Evolutionary conservation across 805 yeast species (phyloP).

Genomic region (Ogataea pignaliae): DNA sequence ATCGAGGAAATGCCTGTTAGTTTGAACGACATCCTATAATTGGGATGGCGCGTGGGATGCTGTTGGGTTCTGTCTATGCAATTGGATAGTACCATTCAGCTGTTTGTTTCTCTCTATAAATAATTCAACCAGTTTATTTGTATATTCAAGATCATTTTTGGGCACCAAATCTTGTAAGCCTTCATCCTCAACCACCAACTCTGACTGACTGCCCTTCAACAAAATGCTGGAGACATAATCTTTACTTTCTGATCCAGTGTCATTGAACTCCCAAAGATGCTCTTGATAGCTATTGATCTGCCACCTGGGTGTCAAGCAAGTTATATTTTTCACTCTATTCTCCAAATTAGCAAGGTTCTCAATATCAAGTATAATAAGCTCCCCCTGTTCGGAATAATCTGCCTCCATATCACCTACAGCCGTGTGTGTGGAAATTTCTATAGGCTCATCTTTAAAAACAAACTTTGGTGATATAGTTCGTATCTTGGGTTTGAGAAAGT

Average conservation of each 20-base stretch:
- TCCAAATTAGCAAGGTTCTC: slow-evolving; percentile 1
- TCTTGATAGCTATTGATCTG: slow-evolving; percentile 7
- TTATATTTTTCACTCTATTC: slow-evolving; percentile 4
- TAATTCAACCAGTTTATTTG: slow-evolving; percentile 15
- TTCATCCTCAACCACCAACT: slow-evolving; percentile 18
- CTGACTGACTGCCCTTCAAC: slow-evolving; percentile 19
- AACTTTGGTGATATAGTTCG: not conserved
- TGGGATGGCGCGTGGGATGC: not conserved
- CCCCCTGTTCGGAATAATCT: not conserved
- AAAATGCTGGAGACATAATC: slow-evolving; percentile 6
- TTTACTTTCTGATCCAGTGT: slow-evolving; percentile 5
- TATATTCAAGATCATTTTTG: slow-evolving; percentile 19
- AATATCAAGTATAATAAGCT: slow-evolving; percentile 9
- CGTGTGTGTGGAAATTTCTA: slow-evolving; percentile 7
- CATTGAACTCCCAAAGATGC: slow-evolving; percentile 15
- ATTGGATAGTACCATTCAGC: slow-evolving; percentile 4
- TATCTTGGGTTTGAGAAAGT: too few species aligned
- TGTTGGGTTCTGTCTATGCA: slow-evolving; percentile 2
- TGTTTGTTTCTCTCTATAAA: slow-evolving; percentile 21
- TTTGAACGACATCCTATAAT: slow-evolving; percentile 21
- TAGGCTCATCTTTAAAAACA: slow-evolving; percentile 10
- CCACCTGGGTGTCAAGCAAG: slow-evolving; percentile 11
- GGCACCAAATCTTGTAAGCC: slow-evolving; percentile 16
- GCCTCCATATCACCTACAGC: not conserved
- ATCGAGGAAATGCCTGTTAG: slow-evolving; percentile 86